Conservation (phyloP, 495 filamentous ascomycete genomes). For the Podospora pseudopauciseta region DNA sequence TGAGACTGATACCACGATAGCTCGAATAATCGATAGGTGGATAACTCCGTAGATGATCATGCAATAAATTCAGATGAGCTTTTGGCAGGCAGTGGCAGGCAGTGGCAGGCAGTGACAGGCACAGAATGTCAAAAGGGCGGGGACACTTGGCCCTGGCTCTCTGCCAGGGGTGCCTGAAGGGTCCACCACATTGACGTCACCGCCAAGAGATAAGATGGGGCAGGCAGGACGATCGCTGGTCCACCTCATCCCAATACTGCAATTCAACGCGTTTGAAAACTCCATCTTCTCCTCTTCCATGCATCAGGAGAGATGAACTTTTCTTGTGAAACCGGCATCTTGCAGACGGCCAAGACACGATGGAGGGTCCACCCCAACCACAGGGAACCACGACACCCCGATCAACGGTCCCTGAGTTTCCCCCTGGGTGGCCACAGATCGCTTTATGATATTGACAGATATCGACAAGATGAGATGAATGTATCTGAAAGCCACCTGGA, state of each 20-base stretch:
- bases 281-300: not conserved
- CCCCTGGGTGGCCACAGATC: not conserved
- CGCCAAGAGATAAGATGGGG: conserved; percentile 6
- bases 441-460: not conserved
- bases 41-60: too few relatives aligned
- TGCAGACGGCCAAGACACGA: not conserved
- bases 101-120: not conserved
- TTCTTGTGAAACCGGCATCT: not conserved
- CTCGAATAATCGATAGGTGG: too few relatives aligned
- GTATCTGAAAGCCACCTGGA: not conserved
- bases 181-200: not conserved
- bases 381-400: not conserved
- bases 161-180: not conserved
- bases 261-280: not conserved
- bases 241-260: not conserved
- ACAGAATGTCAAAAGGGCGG: too few relatives aligned
- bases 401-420: not conserved
- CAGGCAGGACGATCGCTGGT: conserved; percentile 17
- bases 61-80: not conserved
- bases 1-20: not conserved
- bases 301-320: not conserved
- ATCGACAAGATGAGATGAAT: not conserved
- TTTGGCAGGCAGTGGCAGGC: not conserved
- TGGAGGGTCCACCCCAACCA: not conserved
- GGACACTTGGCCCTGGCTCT: not conserved